These are phyloP conservation scores for Dioszegia aurantiaca DNA, from an alignment of 768 basidiomycete genomes.

Conservation along the genomic window DNA sequence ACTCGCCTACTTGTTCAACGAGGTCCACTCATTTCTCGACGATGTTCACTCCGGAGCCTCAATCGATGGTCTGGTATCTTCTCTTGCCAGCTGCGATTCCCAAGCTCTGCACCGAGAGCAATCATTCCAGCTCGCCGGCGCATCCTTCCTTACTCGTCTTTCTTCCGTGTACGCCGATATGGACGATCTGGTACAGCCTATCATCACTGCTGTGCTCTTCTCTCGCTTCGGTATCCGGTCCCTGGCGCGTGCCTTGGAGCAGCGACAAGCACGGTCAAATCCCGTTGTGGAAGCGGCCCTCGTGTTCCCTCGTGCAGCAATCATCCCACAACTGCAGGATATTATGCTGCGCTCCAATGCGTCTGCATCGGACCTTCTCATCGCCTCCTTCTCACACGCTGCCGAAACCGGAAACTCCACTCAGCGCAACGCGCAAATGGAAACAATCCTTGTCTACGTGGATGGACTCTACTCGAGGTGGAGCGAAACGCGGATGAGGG, in stretches of 20 bases:
- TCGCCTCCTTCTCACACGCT: slow-evolving; percentile 7
- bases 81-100: slow-evolving; percentile 23
- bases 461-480: slow-evolving; percentile 75
- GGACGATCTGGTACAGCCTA: slow-evolving; percentile 65
- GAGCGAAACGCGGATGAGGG: slow-evolving; percentile 72
- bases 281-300: neutral
- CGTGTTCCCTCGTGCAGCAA: slow-evolving; percentile 4
- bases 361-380: neutral
- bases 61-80: slow-evolving; percentile 57
- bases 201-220: slow-evolving; percentile 66
- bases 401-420: slow-evolving; percentile 16
- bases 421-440: slow-evolving; percentile 27
- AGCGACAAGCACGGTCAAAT: neutral
- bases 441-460: slow-evolving; percentile 58
- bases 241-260: slow-evolving; percentile 36
- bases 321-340: neutral
- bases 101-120: slow-evolving; percentile 59
- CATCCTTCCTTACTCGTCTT: slow-evolving; percentile 73
- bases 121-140: slow-evolving; percentile 73
- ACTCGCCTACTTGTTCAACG: slow-evolving; percentile 55
- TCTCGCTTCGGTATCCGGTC: slow-evolving; percentile 72
- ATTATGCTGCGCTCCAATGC: neutral
- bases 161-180: slow-evolving; percentile 67
- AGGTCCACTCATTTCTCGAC: slow-evolving; percentile 66
- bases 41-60: slow-evolving; percentile 61